Evolutionary conservation across 1,139 yeast genomes (phyloP).

Genomic region (Candida neerlandica): DNA sequence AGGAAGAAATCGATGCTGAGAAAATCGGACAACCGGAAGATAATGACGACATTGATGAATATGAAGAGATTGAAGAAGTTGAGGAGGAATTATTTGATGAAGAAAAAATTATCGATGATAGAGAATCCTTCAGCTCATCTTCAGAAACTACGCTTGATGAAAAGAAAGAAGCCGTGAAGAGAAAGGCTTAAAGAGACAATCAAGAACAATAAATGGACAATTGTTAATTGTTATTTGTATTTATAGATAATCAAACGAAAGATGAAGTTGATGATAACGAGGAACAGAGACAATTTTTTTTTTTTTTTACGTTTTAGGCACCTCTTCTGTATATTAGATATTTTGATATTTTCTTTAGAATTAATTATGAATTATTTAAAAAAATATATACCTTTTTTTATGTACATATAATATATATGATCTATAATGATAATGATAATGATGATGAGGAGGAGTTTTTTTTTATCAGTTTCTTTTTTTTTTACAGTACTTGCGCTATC

Average conservation of each 20-base stretch:
- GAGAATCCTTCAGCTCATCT: slow-evolving; percentile 12
- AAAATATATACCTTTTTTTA: neutral
- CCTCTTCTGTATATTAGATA: slow-evolving; percentile 5
- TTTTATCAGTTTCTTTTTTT: no score
- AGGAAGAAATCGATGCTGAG: slow-evolving; percentile 9
- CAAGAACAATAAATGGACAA: neutral
- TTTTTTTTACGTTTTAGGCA: neutral
- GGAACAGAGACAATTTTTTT: neutral
- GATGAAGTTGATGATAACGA: neutral
- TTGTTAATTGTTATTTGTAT: neutral
- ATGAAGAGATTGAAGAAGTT: slow-evolving; percentile 5
- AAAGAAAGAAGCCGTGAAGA: slow-evolving; percentile 6
- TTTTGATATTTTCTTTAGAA: neutral
- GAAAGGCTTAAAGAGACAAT: neutral
- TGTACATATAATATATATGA: neutral
- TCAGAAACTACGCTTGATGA: slow-evolving; percentile 16
- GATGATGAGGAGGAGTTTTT: neutral
- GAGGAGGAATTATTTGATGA: slow-evolving; percentile 6
- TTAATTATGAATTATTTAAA: neutral
- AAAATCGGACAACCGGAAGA: slow-evolving; percentile 2
- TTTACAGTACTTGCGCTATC: no score
- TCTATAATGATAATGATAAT: neutral
- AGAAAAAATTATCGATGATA: slow-evolving; percentile 7
- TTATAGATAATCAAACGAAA: neutral
- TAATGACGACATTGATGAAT: slow-evolving; percentile 6